Percentiles rank a stretch among this genome's conserved stretches.
These are phyloP conservation scores for Auriscalpium orientale DNA, from an alignment of 768 basidiomycete genomes.

Conservation along the genomic window DNA sequence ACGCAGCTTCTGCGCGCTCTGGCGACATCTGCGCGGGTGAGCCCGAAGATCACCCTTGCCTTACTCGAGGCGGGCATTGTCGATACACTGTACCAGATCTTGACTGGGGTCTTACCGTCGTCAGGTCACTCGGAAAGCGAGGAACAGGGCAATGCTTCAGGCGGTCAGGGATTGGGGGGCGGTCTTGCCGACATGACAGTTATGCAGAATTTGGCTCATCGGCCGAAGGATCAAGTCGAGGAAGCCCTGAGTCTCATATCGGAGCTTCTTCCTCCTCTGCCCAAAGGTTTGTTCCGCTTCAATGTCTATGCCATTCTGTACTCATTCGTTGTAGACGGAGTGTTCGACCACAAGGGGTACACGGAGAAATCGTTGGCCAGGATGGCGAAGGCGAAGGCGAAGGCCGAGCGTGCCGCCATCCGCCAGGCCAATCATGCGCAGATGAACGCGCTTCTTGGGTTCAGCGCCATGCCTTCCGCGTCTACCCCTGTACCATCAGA, in stretches of 20 bases:
- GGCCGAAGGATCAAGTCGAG: slow-evolving; percentile 96
- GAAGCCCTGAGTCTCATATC: slow-evolving; percentile 85
- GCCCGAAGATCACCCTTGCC: slow-evolving; percentile 78
- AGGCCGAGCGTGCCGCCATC: slow-evolving; percentile 69
- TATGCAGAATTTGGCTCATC: slow-evolving; percentile 93
- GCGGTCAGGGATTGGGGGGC: slow-evolving; percentile 77
- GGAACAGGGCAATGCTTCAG: slow-evolving; percentile 52
- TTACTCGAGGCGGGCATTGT: slow-evolving; percentile 91
- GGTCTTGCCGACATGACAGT: slow-evolving; percentile 95
- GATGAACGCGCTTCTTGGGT: slow-evolving; percentile 1
- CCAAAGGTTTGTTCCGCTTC: slow-evolving; percentile 58
- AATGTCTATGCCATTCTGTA: background rate
- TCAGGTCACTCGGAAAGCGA: slow-evolving; percentile 36
- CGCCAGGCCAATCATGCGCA: slow-evolving; percentile 36
- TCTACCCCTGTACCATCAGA: slow-evolving; percentile 25
- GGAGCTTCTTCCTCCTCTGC: slow-evolving; percentile 88
- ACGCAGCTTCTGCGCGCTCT: slow-evolving; percentile 82
- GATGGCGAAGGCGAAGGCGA: slow-evolving; percentile 75
- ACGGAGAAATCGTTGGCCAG: slow-evolving; percentile 78
- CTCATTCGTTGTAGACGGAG: slow-evolving; percentile 56
- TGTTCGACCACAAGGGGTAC: slow-evolving; percentile 88
- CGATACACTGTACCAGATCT: slow-evolving; percentile 86
- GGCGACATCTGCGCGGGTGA: slow-evolving; percentile 81
- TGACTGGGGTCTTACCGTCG: slow-evolving; percentile 89
- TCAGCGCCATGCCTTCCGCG: slow-evolving; percentile 3